Conservation (phyloP, 2,329 filamentous ascomycete genomes). For the Calonectria henricotiae region DNA sequence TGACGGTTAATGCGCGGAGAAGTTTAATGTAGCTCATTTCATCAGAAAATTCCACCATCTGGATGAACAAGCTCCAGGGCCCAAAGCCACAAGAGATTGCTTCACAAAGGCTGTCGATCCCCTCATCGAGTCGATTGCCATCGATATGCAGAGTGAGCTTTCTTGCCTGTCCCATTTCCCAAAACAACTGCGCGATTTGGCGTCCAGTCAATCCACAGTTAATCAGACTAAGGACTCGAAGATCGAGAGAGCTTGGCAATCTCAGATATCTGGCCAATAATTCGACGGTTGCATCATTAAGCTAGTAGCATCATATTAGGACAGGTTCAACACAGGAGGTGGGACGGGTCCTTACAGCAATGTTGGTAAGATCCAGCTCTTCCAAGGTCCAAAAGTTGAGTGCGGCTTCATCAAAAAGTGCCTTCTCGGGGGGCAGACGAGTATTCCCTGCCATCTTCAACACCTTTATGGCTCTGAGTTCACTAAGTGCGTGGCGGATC, state of each 20-base stretch:
- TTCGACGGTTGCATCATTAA: conserved; percentile 67
- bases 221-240: conserved; percentile 66
- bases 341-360: conserved; percentile 61
- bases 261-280: conserved; percentile 66
- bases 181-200: conserved; percentile 68
- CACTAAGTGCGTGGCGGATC: conserved; percentile 63
- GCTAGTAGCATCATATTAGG: conserved; percentile 54
- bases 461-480: conserved; percentile 63
- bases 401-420: conserved; percentile 65
- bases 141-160: conserved; percentile 68
- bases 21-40: conserved; percentile 70
- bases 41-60: conserved; percentile 72
- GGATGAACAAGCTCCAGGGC: conserved; percentile 68
- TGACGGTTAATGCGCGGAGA: conserved; percentile 67
- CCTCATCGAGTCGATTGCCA: conserved; percentile 69
- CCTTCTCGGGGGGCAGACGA: conserved; percentile 63
- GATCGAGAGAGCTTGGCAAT: conserved; percentile 58
- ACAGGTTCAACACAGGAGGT: background rate
- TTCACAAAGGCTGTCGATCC: conserved; percentile 67
- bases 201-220: conserved; percentile 69
- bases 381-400: conserved; percentile 66
- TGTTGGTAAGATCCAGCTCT: conserved; percentile 71
- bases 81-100: conserved; percentile 66
- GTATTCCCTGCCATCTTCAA: conserved; percentile 70
- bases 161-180: conserved; percentile 66